A percentile compares a stretch with the other conserved stretches of the same genome.
Evolutionary conservation across 352 stramenopile species (phyloP).

Genomic region (Globisporangium radiosum): DNA sequence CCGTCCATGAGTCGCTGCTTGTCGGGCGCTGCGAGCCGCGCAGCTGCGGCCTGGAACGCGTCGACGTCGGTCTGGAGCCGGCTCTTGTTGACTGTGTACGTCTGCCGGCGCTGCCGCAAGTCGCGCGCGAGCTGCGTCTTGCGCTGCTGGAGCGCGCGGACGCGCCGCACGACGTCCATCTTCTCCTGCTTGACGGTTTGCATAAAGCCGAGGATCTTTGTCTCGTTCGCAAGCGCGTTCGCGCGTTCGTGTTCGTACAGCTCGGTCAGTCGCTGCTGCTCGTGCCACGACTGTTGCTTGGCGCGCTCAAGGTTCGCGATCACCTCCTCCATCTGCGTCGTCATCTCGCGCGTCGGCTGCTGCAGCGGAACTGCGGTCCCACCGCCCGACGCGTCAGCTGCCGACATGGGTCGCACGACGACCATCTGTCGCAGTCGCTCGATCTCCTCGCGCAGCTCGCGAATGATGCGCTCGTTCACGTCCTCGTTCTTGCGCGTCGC

Average conservation of each 20-base stretch:
- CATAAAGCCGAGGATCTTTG: conserved; percentile 84
- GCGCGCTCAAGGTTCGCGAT: conserved; percentile 82
- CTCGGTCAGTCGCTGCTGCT: conserved; percentile 80
- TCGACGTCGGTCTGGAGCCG: conserved; percentile 72
- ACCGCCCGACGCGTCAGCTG: conserved; percentile 6
- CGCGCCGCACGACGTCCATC: conserved; percentile 85
- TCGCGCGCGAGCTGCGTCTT: conserved; percentile 73
- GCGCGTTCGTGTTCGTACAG: conserved; percentile 85
- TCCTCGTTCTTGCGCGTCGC: conserved; percentile 85
- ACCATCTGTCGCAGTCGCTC: conserved; percentile 86
- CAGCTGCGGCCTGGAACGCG: conserved; percentile 56
- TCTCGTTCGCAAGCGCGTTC: conserved; percentile 79
- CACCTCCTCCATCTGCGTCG: conserved; percentile 80
- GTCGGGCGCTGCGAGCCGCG: conserved; percentile 8
- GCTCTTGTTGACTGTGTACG: conserved; percentile 64
- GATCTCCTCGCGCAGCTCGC: conserved; percentile 89
- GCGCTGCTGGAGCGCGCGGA: conserved; percentile 79
- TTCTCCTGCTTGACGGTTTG: conserved; percentile 89
- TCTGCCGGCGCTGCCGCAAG: conserved; percentile 66
- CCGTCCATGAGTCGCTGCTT: conserved; percentile 49
- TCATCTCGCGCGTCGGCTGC: conserved; percentile 28
- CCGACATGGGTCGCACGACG: conserved; percentile 38
- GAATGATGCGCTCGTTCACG: conserved; percentile 89
- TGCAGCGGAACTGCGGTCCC: not conserved
- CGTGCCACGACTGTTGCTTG: conserved; percentile 88